phyloP scores from a whole-genome alignment of 1,139 yeast genomes.

The Debaryomyces fabryi region DNA sequence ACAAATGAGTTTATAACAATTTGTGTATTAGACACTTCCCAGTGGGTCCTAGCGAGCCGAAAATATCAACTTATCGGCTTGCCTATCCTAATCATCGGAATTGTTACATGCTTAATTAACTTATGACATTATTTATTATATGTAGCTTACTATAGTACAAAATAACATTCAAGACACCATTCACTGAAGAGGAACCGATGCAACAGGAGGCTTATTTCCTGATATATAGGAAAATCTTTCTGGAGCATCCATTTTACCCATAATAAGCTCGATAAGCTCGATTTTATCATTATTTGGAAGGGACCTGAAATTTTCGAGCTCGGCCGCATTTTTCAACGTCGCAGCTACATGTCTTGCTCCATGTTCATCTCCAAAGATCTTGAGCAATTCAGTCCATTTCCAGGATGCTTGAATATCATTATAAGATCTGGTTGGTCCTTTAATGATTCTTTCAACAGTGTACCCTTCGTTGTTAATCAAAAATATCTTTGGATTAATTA shows the following conservation, averaged over 20 bases:
- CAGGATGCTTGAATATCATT: slow-evolving; percentile 79
- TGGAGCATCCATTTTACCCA: slow-evolving; percentile 65
- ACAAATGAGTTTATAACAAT: too few species aligned
- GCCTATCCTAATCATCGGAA: not conserved
- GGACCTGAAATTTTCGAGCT: slow-evolving; percentile 25
- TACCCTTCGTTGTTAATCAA: slow-evolving; percentile 83
- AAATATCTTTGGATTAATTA: slow-evolving; percentile 61
- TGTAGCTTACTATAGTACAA: not conserved
- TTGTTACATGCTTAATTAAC: not conserved
- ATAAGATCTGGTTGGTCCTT: slow-evolving; percentile 74
- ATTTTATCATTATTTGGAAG: slow-evolving; percentile 34
- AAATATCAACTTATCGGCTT: not conserved
- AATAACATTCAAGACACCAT: not conserved
- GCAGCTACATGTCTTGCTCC: slow-evolving; percentile 37
- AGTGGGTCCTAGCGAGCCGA: not conserved
- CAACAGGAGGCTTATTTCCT: slow-evolving; percentile 7
- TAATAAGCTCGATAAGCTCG: slow-evolving; percentile 58
- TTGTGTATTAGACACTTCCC: too few species aligned
- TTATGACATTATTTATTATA: not conserved
- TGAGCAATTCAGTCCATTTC: slow-evolving; percentile 72
- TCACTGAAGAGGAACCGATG: not conserved
- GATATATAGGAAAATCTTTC: slow-evolving; percentile 41
- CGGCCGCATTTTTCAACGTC: slow-evolving; percentile 31
- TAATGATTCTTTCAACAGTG: slow-evolving; percentile 81
- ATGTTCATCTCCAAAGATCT: slow-evolving; percentile 64